phyloP scores from a whole-genome alignment of 1,284 basidiomycete species.

The Sporisorium iseilematis-ciliati region DNA sequence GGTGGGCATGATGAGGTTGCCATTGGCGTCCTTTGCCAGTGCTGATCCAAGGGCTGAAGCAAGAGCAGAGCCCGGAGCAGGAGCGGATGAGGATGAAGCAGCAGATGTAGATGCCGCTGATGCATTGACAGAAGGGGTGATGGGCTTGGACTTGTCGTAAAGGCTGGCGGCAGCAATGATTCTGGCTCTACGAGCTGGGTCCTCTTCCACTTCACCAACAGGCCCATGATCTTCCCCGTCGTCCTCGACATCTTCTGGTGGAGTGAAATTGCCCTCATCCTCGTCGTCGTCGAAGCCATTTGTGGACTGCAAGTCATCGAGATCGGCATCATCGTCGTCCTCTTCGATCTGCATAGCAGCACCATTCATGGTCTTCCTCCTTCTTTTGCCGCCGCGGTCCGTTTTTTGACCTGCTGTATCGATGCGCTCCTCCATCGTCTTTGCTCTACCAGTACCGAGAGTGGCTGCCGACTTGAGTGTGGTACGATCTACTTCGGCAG shows the following conservation, averaged over 20 bases:
- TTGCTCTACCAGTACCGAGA: slow-evolving; percentile 62
- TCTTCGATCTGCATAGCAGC: slow-evolving; percentile 55
- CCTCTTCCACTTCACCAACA: slow-evolving; percentile 47
- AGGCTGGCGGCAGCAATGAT: slow-evolving; percentile 50
- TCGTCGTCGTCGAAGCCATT: slow-evolving; percentile 16
- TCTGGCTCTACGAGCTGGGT: slow-evolving; percentile 44
- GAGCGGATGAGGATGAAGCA: slow-evolving; percentile 12
- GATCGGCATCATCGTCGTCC: slow-evolving; percentile 58
- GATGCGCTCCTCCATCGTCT: slow-evolving; percentile 58
- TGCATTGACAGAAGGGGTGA: slow-evolving; percentile 2
- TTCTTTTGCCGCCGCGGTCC: slow-evolving; percentile 26
- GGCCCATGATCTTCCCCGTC: slow-evolving; percentile 41
- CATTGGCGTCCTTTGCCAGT: slow-evolving; percentile 59
- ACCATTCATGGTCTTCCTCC: slow-evolving; percentile 35
- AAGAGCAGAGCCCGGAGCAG: slow-evolving; percentile 29
- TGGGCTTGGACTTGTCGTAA: slow-evolving; percentile 36
- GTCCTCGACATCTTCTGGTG: slow-evolving; percentile 40
- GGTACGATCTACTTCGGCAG: slow-evolving; percentile 61
- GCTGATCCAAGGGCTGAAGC: slow-evolving; percentile 60
- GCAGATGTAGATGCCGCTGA: slow-evolving; percentile 11
- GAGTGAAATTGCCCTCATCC: slow-evolving; percentile 31
- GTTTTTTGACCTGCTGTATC: slow-evolving; percentile 49
- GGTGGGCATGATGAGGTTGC: slow-evolving; percentile 48
- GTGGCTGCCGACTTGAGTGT: slow-evolving; percentile 65
- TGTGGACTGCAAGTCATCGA: slow-evolving; percentile 23